phyloP scores from a whole-genome alignment of 140 eudicot species.

The Stevia rebaudiana region DNA sequence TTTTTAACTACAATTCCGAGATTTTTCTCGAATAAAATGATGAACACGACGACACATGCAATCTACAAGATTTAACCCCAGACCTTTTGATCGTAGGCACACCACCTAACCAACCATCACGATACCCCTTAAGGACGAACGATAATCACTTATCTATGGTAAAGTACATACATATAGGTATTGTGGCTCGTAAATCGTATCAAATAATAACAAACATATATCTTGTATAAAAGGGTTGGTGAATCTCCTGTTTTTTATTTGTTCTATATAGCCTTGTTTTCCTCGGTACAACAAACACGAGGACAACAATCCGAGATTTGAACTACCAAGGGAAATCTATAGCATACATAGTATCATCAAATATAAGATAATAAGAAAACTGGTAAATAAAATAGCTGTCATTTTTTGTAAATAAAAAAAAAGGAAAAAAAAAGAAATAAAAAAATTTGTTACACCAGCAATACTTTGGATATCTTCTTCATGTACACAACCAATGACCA shows the following conservation, averaged over 20 bases:
- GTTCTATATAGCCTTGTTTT: constrained; percentile 17
- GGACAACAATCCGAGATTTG: constrained; percentile 22
- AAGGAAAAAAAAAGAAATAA: background rate
- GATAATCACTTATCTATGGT: background rate
- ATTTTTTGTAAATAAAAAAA: background rate
- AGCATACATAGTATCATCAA: constrained; percentile 9
- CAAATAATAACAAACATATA: constrained; percentile 4
- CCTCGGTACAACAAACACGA: constrained; percentile 26
- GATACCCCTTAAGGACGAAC: too few species aligned
- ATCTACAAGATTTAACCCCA: too few species aligned
- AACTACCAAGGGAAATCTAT: constrained; percentile 24
- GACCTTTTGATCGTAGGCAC: too few species aligned
- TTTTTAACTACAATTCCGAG: too few species aligned
- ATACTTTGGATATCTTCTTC: constrained; percentile 89
- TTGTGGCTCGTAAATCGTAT: background rate
- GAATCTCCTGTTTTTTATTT: constrained; percentile 13
- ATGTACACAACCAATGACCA: constrained; percentile 88
- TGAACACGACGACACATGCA: too few species aligned
- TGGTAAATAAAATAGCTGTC: constrained; percentile 19
- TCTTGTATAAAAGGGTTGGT: constrained; percentile 1
- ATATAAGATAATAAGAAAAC: constrained; percentile 17
- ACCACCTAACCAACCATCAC: too few species aligned
- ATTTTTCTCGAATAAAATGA: too few species aligned
- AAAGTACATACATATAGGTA: background rate
- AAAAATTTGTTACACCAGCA: constrained; percentile 42